Evolutionary conservation across 73 alveolate species (phyloP).

Genomic region (Symbiodinium pilosum): DNA sequence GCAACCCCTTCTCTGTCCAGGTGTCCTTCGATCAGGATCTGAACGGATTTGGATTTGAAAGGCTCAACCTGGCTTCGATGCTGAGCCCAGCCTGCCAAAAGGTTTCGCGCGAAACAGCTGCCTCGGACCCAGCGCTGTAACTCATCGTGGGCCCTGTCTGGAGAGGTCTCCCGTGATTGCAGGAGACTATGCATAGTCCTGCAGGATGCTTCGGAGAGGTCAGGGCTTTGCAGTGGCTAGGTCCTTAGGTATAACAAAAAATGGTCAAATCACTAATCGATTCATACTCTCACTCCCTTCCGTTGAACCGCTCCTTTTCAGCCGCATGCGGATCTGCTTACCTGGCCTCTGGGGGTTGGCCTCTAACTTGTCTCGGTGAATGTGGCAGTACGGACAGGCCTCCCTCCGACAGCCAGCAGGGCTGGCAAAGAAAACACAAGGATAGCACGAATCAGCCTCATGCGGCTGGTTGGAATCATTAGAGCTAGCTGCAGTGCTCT

Average conservation of each 20-base stretch:
- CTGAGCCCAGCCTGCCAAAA: not conserved
- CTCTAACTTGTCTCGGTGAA: not conserved
- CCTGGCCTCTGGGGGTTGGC: not conserved
- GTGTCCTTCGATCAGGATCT: no score
- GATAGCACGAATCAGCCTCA: not conserved
- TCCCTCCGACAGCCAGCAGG: not conserved
- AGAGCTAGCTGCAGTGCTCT: not conserved
- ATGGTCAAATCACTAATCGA: not conserved
- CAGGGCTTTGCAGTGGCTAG: not conserved
- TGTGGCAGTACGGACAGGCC: not conserved
- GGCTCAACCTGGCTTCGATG: no score
- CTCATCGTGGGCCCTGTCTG: conserved; percentile 8
- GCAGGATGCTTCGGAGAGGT: no score
- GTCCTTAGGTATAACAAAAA: not conserved
- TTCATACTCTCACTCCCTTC: no score
- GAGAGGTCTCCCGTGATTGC: not conserved
- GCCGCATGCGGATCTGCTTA: not conserved
- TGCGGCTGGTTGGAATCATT: not conserved
- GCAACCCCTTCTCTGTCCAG: no score
- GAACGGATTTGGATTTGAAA: no score
- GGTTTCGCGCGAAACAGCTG: not conserved
- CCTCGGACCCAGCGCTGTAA: not conserved
- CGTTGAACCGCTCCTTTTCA: not conserved
- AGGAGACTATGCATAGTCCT: not conserved
- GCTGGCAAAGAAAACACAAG: not conserved